Base-by-base conservation (phyloP, 83 land plant species). In the Thuja plicata region DNA sequence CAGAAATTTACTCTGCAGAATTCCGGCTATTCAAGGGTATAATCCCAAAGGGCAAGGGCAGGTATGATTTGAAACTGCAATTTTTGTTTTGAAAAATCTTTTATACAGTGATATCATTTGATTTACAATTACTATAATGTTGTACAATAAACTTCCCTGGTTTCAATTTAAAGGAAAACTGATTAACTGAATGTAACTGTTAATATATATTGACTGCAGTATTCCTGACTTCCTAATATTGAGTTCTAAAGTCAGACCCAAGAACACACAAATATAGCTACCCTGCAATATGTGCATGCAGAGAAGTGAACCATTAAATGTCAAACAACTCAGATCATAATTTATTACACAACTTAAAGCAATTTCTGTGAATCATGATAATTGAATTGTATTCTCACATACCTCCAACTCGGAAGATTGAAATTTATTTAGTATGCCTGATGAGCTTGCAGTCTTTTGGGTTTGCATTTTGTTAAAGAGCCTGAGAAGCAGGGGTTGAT, bases 1-100 rank as follows among this genome's bases (percentile, higher is more conserved):
- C 92, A 55, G 99, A 98, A 88, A 89, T 98, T 52, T 98, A 93
- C 90, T 96, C 99, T 48, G 91, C 99, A 11, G 99, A 97, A 84
- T 97, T 93, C 84, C 95, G 97, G 40, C 84, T 98, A 52, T 98
- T 98, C 90, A 98, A 97, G 88, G 96, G 95, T 66, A 88, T 97
- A 82, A 89, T 90, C 38, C 73, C 93, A 46, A 88, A 90, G 12
- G 94, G 92, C 70, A 92, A 95, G 89, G 94, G 91, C 94, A 95
- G 96, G 99, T 96, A 89, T 88, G 90, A 19, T 82, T 45, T 17
- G 35, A 87, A 70, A 27, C 41, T 66, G 24, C 24, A 40, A 74
- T 16, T 34, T 46, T 40, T 43, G 3, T 24, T 57, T 80, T 43
- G 34, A 52, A 70, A 16, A 19, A 30, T 60, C 43, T 32, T 45